These are phyloP conservation scores for Termitomyces heimii DNA, from an alignment of 768 basidiomycete genomes.

Conservation along the genomic window DNA sequence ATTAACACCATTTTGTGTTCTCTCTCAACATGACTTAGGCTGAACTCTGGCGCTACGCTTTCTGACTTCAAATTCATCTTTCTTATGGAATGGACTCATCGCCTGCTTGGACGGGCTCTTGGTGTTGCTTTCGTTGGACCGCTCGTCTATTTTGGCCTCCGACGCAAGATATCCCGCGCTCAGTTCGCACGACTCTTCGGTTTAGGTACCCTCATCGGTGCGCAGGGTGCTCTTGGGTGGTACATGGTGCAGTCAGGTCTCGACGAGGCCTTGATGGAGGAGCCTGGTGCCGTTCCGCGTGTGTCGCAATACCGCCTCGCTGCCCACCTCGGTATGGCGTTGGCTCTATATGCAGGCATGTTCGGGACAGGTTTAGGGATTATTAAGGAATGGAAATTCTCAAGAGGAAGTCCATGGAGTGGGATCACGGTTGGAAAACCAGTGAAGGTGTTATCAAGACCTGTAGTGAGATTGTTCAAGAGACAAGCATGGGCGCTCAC, in stretches of 20 bases:
- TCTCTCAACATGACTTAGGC: conserved; percentile 32
- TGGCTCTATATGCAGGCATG: conserved; percentile 93
- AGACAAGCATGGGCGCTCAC: conserved; percentile 55
- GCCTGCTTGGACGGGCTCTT: conserved; percentile 84
- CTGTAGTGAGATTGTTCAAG: conserved; percentile 53
- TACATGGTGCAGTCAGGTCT: conserved; percentile 99
- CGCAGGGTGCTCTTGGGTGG: conserved; percentile 93
- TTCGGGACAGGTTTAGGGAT: conserved; percentile 71
- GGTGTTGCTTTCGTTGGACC: conserved; percentile 82
- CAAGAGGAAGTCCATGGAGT: conserved; percentile 51
- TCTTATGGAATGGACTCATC: conserved; percentile 98
- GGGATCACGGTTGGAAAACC: conserved; percentile 39
- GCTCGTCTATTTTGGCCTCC: conserved; percentile 70
- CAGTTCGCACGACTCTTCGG: conserved; percentile 62
- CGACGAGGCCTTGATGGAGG: conserved; percentile 73
- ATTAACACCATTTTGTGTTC: background rate
- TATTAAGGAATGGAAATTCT: conserved; percentile 76
- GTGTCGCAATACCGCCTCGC: conserved; percentile 97
- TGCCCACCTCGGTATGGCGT: conserved; percentile 87
- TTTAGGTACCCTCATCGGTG: conserved; percentile 79
- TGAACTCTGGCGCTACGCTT: conserved; percentile 84
- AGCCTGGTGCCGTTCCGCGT: conserved; percentile 82
- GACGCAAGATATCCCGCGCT: conserved; percentile 59
- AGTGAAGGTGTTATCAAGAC: conserved; percentile 45
- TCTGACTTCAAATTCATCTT: conserved; percentile 95